These are phyloP conservation scores for Chalara sp. DNA, from an alignment of 2,329 filamentous ascomycete genomes.

Conservation along the genomic window DNA sequence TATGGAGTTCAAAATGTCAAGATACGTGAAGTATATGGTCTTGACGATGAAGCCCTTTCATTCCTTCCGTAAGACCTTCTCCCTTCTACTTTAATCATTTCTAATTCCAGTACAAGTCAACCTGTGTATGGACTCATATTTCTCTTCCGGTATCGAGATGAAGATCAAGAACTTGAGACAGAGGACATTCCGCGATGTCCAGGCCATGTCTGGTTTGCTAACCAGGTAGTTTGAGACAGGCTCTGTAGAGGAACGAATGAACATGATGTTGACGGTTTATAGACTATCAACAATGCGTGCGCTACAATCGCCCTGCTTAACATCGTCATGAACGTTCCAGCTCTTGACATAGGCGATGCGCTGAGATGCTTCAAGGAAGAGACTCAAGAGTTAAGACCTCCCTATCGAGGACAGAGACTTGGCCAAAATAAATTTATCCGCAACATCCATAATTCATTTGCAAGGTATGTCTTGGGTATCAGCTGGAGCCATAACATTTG, in stretches of 20 bases:
- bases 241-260: not conserved
- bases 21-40: conserved; percentile 67
- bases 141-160: conserved; percentile 63
- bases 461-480: conserved; percentile 42
- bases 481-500: not conserved
- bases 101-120: conserved; percentile 42
- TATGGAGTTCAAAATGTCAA: conserved; percentile 69
- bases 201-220: conserved; percentile 81
- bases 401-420: conserved; percentile 69
- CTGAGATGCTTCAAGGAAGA: conserved; percentile 67
- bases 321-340: conserved; percentile 77
- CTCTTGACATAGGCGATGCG: conserved; percentile 60
- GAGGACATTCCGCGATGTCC: conserved; percentile 50
- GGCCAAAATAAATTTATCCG: conserved; percentile 71
- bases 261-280: not conserved
- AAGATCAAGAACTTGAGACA: conserved; percentile 33
- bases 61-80: conserved; percentile 49
- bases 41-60: conserved; percentile 61
- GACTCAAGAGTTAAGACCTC: conserved; percentile 61
- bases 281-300: conserved; percentile 80
- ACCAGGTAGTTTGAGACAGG: conserved; percentile 53
- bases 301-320: conserved; percentile 90
- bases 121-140: conserved; percentile 85
- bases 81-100: not conserved
- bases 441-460: conserved; percentile 81